Evolutionary conservation across 225 moss, liverwort and hornwort species (phyloP).

Genomic region (Asterella californica): DNA sequence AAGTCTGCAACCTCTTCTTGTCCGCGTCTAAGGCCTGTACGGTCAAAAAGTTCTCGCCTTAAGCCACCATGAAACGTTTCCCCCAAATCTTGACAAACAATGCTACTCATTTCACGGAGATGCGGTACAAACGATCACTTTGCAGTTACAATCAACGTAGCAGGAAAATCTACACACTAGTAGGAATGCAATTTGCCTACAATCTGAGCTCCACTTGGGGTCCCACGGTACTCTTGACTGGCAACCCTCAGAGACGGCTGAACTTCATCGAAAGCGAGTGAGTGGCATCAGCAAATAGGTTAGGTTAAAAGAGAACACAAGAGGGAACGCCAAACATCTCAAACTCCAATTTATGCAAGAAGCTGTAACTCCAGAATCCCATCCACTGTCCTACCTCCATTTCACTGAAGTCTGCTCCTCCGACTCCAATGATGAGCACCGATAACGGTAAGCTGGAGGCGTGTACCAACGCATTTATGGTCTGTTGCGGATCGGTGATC

Average conservation of each 20-base stretch:
- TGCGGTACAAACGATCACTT: too few species aligned
- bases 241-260: neutral
- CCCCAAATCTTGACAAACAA: neutral
- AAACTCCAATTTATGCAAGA: neutral
- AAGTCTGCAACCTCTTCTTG: slow-evolving; percentile 52
- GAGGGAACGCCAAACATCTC: neutral
- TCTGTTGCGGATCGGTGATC: slow-evolving; percentile 78
- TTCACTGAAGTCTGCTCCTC: slow-evolving; percentile 74
- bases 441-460: slow-evolving; percentile 71
- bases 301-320: neutral
- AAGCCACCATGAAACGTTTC: neutral
- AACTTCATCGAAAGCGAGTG: neutral
- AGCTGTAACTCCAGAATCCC: neutral
- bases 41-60: neutral
- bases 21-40: slow-evolving; percentile 71
- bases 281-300: neutral
- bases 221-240: neutral
- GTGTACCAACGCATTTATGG: slow-evolving; percentile 67
- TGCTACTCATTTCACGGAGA: too few species aligned
- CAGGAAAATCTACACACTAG: neutral
- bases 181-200: neutral
- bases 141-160: too few species aligned
- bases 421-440: slow-evolving; percentile 84
- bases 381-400: slow-evolving; percentile 47
- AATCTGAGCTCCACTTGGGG: neutral